Conservation (phyloP, 257 asterid genomes). For the Gynochthodes officinalis region DNA sequence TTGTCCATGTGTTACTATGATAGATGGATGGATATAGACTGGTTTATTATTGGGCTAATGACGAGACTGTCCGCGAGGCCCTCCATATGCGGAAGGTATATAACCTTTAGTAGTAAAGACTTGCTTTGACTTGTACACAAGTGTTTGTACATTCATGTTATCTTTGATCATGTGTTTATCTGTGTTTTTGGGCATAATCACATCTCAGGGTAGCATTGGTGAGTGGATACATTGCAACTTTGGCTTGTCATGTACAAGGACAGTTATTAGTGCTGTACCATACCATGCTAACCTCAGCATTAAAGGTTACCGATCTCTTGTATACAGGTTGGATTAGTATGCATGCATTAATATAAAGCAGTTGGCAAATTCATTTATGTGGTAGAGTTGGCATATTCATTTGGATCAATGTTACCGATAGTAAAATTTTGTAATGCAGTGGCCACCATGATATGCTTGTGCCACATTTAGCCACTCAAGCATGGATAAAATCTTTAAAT, state of each 20-base stretch:
- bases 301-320: constrained; percentile 33
- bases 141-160: background rate
- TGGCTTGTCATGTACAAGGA: background rate
- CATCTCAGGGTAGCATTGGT: constrained; percentile 23
- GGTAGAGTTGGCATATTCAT: background rate
- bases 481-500: constrained; percentile 32
- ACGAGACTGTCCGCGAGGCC: constrained; percentile 29
- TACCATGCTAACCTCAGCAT: constrained; percentile 31
- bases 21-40: constrained; percentile 28
- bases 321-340: constrained; percentile 27
- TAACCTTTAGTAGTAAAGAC: background rate
- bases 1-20: background rate
- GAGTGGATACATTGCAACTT: constrained; percentile 24
- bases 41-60: constrained; percentile 28
- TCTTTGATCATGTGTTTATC: too few species aligned
- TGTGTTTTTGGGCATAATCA: background rate
- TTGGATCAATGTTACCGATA: background rate
- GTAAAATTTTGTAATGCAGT: constrained; percentile 6
- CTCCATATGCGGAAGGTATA: constrained; percentile 40
- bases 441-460: constrained; percentile 29
- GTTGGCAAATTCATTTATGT: too few species aligned
- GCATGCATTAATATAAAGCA: too few species aligned
- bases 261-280: background rate
- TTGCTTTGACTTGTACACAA: background rate
- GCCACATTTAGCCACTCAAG: constrained; percentile 27